A percentile compares a stretch with the other conserved stretches of the same genome.
Conservation (phyloP, 306 rosid genomes). For the Arachis hypogaea region DNA sequence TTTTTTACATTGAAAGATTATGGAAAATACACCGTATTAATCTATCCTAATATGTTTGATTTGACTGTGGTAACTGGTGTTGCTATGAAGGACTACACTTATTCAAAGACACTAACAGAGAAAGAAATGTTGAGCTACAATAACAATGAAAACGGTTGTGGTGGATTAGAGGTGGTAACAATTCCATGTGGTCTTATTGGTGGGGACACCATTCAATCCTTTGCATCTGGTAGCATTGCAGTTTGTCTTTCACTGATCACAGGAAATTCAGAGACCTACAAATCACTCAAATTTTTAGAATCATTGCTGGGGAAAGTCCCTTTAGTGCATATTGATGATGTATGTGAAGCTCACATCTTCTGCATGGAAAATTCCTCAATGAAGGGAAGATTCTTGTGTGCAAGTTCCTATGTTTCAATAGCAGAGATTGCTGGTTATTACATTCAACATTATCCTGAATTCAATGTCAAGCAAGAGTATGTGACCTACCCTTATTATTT, state of each 20-base stretch:
- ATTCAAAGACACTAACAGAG: slow-evolving; percentile 56
- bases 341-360: slow-evolving; percentile 56
- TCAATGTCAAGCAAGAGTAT: slow-evolving; percentile 53
- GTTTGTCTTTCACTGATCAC: slow-evolving; percentile 35
- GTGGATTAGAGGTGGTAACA: slow-evolving; percentile 51
- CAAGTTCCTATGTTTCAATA: slow-evolving; percentile 49
- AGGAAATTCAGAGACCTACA: neutral
- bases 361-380: slow-evolving; percentile 54
- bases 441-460: slow-evolving; percentile 41
- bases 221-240: neutral
- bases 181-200: slow-evolving; percentile 55
- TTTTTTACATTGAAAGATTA: too few species aligned
- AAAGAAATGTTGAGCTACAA: slow-evolving; percentile 40
- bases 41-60: slow-evolving; percentile 7
- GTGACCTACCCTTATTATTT: slow-evolving; percentile 13
- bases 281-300: neutral
- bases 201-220: slow-evolving; percentile 43
- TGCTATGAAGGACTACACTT: slow-evolving; percentile 35
- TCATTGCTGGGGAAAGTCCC: slow-evolving; percentile 42
- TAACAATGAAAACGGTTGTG: slow-evolving; percentile 27
- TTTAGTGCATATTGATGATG: slow-evolving; percentile 56
- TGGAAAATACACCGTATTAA: too few species aligned
- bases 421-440: slow-evolving; percentile 50
- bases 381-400: slow-evolving; percentile 52
- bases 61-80: slow-evolving; percentile 3